Evolutionary conservation across 2,329 filamentous ascomycete genomes (phyloP).

Genomic region (Penicillium expansum): DNA sequence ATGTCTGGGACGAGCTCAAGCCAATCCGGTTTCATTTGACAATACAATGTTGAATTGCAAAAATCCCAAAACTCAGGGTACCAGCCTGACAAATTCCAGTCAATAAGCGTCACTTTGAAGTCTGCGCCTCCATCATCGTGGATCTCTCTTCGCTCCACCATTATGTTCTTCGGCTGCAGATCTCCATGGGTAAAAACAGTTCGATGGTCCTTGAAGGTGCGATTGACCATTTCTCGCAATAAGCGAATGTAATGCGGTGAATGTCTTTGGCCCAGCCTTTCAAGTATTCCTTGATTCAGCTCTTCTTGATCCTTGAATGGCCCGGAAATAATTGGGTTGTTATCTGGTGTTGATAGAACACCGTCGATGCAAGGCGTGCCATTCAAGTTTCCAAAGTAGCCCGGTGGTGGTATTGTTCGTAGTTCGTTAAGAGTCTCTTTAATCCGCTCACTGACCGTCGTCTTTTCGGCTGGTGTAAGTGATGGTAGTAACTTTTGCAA

Average conservation of each 20-base stretch:
- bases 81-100: too few species aligned
- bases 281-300: conserved; percentile 13
- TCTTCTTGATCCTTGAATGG: conserved; percentile 15
- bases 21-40: conserved; percentile 3
- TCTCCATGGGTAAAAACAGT: conserved; percentile 5
- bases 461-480: conserved; percentile 5
- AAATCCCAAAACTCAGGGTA: too few species aligned
- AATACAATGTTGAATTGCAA: too few species aligned
- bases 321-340: conserved; percentile 14
- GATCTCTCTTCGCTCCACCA: background rate
- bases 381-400: conserved; percentile 17
- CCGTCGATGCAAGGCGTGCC: conserved; percentile 16
- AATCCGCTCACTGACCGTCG: conserved; percentile 9
- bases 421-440: conserved; percentile 10
- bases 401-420: conserved; percentile 13
- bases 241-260: conserved; percentile 15
- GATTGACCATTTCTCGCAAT: conserved; percentile 13
- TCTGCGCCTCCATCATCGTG: background rate
- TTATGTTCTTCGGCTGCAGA: conserved; percentile 1
- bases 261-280: conserved; percentile 11
- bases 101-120: too few species aligned
- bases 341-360: conserved; percentile 15
- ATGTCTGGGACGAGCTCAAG: background rate
- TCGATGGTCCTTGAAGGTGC: conserved; percentile 7
- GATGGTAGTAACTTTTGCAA: conserved; percentile 8